Evolutionary conservation across 768 basidiomycete species (phyloP).

Genomic region (Tremella fuciformis): DNA sequence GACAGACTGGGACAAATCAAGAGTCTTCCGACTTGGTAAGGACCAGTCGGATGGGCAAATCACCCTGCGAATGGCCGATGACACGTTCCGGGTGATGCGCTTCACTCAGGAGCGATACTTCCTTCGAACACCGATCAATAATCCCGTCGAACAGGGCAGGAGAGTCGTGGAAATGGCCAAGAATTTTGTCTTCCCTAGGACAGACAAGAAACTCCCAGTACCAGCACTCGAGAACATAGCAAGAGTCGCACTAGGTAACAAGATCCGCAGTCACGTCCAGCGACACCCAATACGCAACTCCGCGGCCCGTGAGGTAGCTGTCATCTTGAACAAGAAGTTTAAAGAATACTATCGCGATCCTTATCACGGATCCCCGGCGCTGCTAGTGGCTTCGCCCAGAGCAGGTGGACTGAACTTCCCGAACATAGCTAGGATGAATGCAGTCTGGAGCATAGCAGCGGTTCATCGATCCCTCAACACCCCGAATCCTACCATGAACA

Average conservation of each 20-base stretch:
- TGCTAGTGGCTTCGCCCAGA: neutral
- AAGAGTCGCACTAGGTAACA: neutral
- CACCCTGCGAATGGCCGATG: no score
- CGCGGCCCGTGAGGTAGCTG: neutral
- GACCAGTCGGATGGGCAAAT: no score
- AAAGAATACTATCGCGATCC: neutral
- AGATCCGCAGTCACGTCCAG: constrained; percentile 3
- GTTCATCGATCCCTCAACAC: constrained; percentile 1
- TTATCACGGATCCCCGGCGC: neutral
- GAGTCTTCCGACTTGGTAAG: constrained; percentile 5
- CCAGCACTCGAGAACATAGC: neutral
- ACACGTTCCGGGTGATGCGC: no score
- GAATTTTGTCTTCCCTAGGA: neutral
- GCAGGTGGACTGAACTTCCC: constrained; percentile 1
- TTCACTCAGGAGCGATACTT: no score
- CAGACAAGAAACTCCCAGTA: neutral
- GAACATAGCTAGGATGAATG: neutral
- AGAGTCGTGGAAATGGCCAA: neutral
- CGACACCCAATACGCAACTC: constrained; percentile 2
- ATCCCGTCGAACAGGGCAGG: neutral
- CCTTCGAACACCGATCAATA: constrained; percentile 5
- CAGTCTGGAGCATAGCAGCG: neutral
- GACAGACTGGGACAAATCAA: constrained; percentile 15
- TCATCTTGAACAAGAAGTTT: neutral
- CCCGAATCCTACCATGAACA: neutral